Base-by-base conservation (phyloP, 1,284 basidiomycete species). In the Cerrena zonata region DNA sequence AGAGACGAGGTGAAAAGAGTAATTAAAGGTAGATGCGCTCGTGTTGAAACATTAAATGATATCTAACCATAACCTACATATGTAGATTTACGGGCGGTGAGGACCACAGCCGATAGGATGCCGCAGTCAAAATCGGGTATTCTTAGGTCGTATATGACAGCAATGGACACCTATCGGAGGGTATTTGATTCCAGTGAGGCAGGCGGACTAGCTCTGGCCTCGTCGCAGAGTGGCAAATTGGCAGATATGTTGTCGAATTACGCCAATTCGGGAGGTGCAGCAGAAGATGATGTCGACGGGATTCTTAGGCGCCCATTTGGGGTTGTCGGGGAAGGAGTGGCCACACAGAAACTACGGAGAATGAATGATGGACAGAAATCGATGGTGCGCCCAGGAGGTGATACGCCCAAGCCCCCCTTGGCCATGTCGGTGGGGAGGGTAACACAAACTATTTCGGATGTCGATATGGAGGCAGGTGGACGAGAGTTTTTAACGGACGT, bases 171-270 rank as follows among this genome's bases (percentile, higher is more conserved):
- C 5, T 42, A 23, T 24, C 10, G 10, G 4, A 41, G 27, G 10
- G 18, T 24, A 11, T 18, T 36, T 13, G 15, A n/a, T 13, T n/a
- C 47, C 13, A 38, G 47, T 4, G 38, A 41, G 18, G 27, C 37
- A 4, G 41, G 24, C 23, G 47, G 37, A 21, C 26, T 38, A 21
- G 22, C 26, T 3, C 18, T 48, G 22, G 21, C 37, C n/a, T 48
- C 37, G 5, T 48, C 47, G 2, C 18, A 22, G 10, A 48, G 38
- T 41, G 47, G 47, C 5, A 39, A 22, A 13, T 22, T 41, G 5
- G 38, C 47, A 11, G 47, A 48, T 15, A 36, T 38, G 5, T 15
- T 48, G 47, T 12, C 26, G 18, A 47, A 47, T 19, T 15, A 34
- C 30, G 7, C 30, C 7, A 34, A 7, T 34, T 34, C 30, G 15